Percentiles rank a stretch among this genome's conserved stretches.
Conservation (phyloP, 116 monocot species). For the Dioscorea cayenensis region DNA sequence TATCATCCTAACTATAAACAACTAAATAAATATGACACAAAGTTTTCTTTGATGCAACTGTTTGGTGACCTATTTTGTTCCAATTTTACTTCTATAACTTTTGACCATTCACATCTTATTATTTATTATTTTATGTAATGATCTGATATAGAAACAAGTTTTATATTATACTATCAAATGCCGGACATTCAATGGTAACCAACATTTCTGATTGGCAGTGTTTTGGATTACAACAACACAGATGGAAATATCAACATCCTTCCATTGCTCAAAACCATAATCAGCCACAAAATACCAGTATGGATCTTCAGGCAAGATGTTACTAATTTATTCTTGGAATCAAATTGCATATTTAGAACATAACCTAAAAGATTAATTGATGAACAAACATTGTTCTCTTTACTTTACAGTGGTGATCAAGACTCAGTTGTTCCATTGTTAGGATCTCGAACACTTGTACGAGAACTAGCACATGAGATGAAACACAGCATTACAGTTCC, state of each 20-base stretch:
- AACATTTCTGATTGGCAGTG: slow-evolving; percentile 8
- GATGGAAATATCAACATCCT: slow-evolving; percentile 59
- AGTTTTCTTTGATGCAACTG: no score
- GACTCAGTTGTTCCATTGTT: slow-evolving; percentile 71
- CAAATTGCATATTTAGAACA: no score
- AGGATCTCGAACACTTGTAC: slow-evolving; percentile 56
- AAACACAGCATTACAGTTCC: slow-evolving; percentile 38
- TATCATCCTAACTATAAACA: no score
- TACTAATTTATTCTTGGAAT: no score
- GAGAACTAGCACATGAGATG: slow-evolving; percentile 60
- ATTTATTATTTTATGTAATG: no score
- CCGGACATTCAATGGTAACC: no score
- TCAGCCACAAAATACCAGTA: slow-evolving; percentile 40
- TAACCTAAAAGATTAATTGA: not conserved
- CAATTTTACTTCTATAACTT: no score
- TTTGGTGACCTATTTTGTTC: no score
- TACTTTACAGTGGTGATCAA: slow-evolving; percentile 64
- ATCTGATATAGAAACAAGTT: no score
- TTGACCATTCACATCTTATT: no score
- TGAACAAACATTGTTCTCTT: not conserved
- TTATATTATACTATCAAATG: no score
- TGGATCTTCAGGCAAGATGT: slow-evolving; percentile 59
- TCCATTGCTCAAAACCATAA: slow-evolving; percentile 50
- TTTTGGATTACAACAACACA: slow-evolving; percentile 47
- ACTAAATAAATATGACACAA: no score